phyloP scores from a whole-genome alignment of 2,329 filamentous ascomycete genomes.

The Cladophialophora bantiana region DNA sequence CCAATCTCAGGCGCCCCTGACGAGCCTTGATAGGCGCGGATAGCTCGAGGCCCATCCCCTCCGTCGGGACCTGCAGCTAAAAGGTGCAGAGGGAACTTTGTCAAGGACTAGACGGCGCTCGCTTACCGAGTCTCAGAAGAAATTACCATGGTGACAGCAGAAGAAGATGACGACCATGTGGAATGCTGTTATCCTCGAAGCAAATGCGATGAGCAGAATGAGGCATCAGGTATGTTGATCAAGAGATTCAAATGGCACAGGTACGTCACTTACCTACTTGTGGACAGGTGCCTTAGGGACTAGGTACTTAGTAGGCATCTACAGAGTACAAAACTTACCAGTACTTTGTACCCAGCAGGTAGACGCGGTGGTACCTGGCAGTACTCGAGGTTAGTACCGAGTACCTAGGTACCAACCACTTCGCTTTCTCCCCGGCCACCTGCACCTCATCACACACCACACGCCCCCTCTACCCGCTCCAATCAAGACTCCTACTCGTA shows the following conservation, averaged over 20 bases:
- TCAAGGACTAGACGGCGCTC: slow-evolving; percentile 14
- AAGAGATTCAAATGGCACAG: too few species aligned
- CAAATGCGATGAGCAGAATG: slow-evolving; percentile 1
- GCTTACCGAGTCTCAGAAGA: slow-evolving; percentile 27
- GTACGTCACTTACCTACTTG: too few species aligned
- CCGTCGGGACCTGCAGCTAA: slow-evolving; percentile 24
- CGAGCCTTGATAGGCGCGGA: slow-evolving; percentile 18
- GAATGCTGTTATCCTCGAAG: slow-evolving; percentile 9
- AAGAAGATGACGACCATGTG: slow-evolving; percentile 11
- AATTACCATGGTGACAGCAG: slow-evolving; percentile 10
- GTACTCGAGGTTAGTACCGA: not conserved
- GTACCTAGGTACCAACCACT: not conserved
- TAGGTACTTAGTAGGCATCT: too few species aligned
- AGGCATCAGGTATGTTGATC: too few species aligned
- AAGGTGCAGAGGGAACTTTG: slow-evolving; percentile 6
- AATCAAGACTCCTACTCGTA: not conserved
- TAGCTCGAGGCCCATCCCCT: slow-evolving; percentile 9
- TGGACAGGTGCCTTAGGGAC: too few species aligned
- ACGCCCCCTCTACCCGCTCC: not conserved
- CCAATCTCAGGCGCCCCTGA: not conserved
- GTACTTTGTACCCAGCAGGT: not conserved
- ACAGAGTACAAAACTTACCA: too few species aligned
- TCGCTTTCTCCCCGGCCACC: not conserved
- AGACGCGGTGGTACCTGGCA: not conserved
- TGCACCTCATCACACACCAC: not conserved